phyloP scores from a whole-genome alignment of 305 asterid genomes.

The Plantago coronopus region DNA sequence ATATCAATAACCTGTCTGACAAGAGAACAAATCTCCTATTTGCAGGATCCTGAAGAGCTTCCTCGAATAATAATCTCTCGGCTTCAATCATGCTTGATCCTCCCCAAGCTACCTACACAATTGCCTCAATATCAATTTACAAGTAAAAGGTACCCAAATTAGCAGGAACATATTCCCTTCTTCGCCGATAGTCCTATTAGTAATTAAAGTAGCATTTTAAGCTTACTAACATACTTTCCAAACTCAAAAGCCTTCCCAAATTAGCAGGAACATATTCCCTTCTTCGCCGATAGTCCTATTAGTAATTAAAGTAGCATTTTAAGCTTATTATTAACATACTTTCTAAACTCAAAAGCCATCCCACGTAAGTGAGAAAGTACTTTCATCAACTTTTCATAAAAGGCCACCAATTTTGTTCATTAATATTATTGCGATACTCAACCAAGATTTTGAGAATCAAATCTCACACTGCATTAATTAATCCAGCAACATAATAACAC shows the following conservation, averaged over 20 bases:
- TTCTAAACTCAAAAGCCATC: slow-evolving; percentile 1
- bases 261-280: slow-evolving; percentile 13
- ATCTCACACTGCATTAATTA: slow-evolving; percentile 11
- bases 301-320: not conserved
- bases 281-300: slow-evolving; percentile 9
- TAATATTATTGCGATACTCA: too few species aligned
- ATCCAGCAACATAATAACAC: slow-evolving; percentile 1
- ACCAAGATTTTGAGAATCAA: not conserved
- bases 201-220: not conserved
- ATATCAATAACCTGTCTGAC: slow-evolving; percentile 73
- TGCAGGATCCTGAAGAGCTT: slow-evolving; percentile 84
- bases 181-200: slow-evolving; percentile 5
- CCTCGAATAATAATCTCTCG: slow-evolving; percentile 82
- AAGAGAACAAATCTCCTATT: slow-evolving; percentile 91
- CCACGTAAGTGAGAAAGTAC: not conserved
- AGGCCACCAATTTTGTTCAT: not conserved
- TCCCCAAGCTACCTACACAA: slow-evolving; percentile 96
- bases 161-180: slow-evolving; percentile 15
- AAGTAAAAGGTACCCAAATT: slow-evolving; percentile 8
- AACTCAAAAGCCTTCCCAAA: slow-evolving; percentile 8
- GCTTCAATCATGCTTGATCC: slow-evolving; percentile 94
- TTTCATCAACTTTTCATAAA: too few species aligned
- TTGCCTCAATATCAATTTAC: slow-evolving; percentile 33
- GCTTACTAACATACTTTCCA: slow-evolving; percentile 6
- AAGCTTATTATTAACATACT: slow-evolving; percentile 11